A percentile compares a stretch with the other conserved stretches of the same genome.
Conservation (phyloP, 2,329 filamentous ascomycete genomes). For the Alternaria sp. region DNA sequence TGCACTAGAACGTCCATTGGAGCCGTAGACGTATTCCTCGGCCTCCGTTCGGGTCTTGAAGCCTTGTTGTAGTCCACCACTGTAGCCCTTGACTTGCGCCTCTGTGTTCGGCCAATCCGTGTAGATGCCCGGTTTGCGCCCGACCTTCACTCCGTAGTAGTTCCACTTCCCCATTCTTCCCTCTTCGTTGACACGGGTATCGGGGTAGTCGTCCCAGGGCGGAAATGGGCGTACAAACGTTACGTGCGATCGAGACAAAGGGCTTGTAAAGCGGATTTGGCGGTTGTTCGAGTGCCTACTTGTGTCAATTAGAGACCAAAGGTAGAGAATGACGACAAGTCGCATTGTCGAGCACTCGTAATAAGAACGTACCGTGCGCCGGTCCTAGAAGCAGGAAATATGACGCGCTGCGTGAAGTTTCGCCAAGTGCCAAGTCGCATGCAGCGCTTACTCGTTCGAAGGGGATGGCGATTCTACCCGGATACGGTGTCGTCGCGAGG, state of each 20-base stretch:
- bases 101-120: constrained; percentile 72
- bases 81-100: constrained; percentile 75
- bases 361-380: constrained; percentile 14
- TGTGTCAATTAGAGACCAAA: not conserved
- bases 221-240: constrained; percentile 2
- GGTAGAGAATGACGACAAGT: not conserved
- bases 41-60: constrained; percentile 68
- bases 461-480: no score
- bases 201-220: constrained; percentile 4
- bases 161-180: constrained; percentile 51
- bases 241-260: not conserved
- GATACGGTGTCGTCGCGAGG: not conserved
- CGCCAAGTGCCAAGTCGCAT: constrained; percentile 15
- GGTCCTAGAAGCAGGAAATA: not conserved
- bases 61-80: constrained; percentile 64
- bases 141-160: constrained; percentile 67
- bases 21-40: constrained; percentile 69
- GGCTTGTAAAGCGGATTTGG: not conserved
- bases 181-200: constrained; percentile 1
- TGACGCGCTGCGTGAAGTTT: constrained; percentile 6
- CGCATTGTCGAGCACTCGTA: not conserved
- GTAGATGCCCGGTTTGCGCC: constrained; percentile 66
- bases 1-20: constrained; percentile 35
- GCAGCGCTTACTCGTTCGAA: not conserved
- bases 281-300: not conserved